Evolutionary conservation across 2,329 filamentous ascomycete genomes (phyloP), one percentile per base, ranked within the genome.

Genomic region (Arthrobotrys pseudoclavata): DNA sequence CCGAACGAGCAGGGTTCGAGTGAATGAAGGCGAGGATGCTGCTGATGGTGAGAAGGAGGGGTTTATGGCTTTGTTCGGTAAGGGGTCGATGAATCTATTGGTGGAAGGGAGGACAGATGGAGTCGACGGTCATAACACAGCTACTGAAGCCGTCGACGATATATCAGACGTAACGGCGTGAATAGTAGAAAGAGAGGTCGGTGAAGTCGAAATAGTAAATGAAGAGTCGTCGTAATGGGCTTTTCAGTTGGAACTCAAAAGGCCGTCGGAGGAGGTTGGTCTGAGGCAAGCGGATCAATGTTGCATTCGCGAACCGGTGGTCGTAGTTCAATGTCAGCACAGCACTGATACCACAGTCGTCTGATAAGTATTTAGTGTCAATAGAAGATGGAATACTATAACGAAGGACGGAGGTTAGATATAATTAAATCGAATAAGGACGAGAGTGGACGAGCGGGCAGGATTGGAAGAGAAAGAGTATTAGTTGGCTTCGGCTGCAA

Each of bases 271-370:
- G 26, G 42, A 62, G 31, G 55, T 60, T 26, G 53, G 42, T 26
- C 15, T 42, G 26, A 57, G 42, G 50, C 48, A 61, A 20, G 66
- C 24, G 66, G 40, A 61, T 22, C 26, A 37, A 55, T 24, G 55
- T 55, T 42, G 55, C 55, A 60, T 60, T 42, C 34, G 55, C 52
- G n/a, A 37, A 29, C 31, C 24, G 45, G n/a, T n/a, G n/a, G 31
- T 53, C 24, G 50, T 15, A 64, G 48, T 9, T 20, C 12, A 24
- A 12, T 2, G 18, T 15, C 34, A 37, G n/a, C 24, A 37, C 37
- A 22, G n/a, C 22, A 48, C 22, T 1, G 50, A n/a, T n/a, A n/a
- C 50, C 50, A 55, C 50, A 34, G 26, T 55, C 50, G 18, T 22
- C 52, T 13, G 52, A n/a, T 45, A n/a, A 45, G n/a, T 20, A 20